phyloP scores from a whole-genome alignment of 352 stramenopile species.

The Globisporangium perplexum region DNA sequence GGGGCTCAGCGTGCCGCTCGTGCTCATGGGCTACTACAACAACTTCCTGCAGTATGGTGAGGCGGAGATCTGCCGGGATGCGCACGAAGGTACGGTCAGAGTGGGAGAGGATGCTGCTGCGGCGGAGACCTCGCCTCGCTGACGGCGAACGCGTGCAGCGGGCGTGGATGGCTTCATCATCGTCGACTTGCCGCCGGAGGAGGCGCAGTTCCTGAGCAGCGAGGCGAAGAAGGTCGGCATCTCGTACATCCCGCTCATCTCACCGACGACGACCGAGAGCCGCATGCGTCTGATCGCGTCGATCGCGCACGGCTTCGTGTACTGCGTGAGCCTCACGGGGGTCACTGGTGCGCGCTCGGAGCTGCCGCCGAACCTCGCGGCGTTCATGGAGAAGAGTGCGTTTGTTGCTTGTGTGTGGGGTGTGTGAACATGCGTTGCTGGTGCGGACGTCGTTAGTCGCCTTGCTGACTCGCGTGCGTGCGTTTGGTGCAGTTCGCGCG shows the following conservation, averaged over 20 bases:
- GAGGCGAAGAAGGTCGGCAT: conserved; percentile 89
- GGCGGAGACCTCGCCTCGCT: no score
- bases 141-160: no score
- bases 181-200: conserved; percentile 96
- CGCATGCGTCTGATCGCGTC: conserved; percentile 84
- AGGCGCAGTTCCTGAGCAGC: conserved; percentile 88
- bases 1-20: conserved; percentile 93
- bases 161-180: conserved; percentile 98
- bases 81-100: conserved; percentile 46
- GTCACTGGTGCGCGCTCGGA: conserved; percentile 92
- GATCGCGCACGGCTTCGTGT: conserved; percentile 80
- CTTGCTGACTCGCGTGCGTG: no score
- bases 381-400: conserved; percentile 90
- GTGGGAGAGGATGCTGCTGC: background rate
- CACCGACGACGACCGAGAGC: conserved; percentile 94
- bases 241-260: conserved; percentile 96
- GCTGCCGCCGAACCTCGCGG: conserved; percentile 90
- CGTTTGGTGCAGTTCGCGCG: conserved; percentile 51
- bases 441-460: no score
- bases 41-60: conserved; percentile 97
- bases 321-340: conserved; percentile 85
- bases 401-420: conserved; percentile 5
- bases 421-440: conserved; percentile 1
- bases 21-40: conserved; percentile 99
- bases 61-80: conserved; percentile 83